These are phyloP conservation scores for Lactarius pseudohatsudake DNA, from an alignment of 768 basidiomycete genomes.

Conservation along the genomic window DNA sequence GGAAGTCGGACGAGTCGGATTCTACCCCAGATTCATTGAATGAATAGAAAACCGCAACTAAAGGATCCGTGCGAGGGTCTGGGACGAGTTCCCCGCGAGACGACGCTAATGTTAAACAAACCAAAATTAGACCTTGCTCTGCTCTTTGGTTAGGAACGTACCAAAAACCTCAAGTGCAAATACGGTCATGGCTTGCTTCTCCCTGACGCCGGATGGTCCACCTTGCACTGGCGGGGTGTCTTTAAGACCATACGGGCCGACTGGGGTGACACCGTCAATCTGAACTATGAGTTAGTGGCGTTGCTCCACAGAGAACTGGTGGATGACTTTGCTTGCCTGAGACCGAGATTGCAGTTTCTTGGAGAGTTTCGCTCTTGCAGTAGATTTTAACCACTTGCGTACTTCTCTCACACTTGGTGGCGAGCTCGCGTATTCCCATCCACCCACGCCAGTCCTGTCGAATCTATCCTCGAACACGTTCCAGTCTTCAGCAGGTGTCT, in stretches of 20 bases:
- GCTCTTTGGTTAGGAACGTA: conserved; percentile 33
- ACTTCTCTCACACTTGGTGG: conserved; percentile 64
- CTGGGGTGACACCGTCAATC: conserved; percentile 77
- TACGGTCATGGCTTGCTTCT: conserved; percentile 72
- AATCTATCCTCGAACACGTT: conserved; percentile 23
- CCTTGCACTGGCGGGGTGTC: conserved; percentile 48
- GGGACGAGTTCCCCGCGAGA: conserved; percentile 61
- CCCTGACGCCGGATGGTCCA: conserved; percentile 43
- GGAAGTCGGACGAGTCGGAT: conserved; percentile 36
- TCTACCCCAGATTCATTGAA: conserved; percentile 51
- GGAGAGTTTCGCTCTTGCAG: conserved; percentile 30
- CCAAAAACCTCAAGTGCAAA: conserved; percentile 86
- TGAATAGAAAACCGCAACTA: conserved; percentile 72
- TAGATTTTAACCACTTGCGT: conserved; percentile 50
- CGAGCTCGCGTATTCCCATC: conserved; percentile 78
- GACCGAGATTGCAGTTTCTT: conserved; percentile 41
- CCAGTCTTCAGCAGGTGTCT: not conserved
- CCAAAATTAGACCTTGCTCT: not conserved
- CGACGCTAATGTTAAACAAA: conserved; percentile 33
- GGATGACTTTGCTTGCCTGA: conserved; percentile 44
- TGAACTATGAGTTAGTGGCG: conserved; percentile 33
- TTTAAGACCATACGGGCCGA: conserved; percentile 66
- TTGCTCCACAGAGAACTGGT: not conserved
- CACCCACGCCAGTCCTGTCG: conserved; percentile 43
- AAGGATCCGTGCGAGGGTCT: conserved; percentile 61